Evolutionary conservation across 495 filamentous ascomycete species (phyloP), one percentile per base, ranked within the genome.

Genomic region (Podospora bellae-mahoneyi): DNA sequence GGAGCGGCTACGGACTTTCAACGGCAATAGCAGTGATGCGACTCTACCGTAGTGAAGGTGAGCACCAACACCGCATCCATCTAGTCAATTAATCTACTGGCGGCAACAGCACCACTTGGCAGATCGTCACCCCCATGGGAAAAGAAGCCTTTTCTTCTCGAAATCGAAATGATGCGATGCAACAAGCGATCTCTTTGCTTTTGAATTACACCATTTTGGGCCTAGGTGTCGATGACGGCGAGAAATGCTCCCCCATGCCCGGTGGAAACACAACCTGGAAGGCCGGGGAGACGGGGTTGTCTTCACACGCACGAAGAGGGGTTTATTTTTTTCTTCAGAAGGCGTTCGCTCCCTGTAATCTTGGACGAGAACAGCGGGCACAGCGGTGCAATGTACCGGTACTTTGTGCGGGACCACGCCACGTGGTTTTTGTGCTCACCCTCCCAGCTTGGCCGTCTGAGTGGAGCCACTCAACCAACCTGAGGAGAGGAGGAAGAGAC

Each of bases 341-440:
- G 55, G n/a, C n/a, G 55, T 58, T 58, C 6, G 55, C n/a, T 19
- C 55, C 55, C 19, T 58, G 55, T 58, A 58, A 26, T 58, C 6
- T 58, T 32, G 59, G 23, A n/a, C 19, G 59, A 32, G 27, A 61
- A 60, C n/a, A 18, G 10, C 54, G 7, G 15, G 4, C 23, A 58
- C n/a, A 58, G 55, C 55, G n/a, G 55, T 19, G n/a, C 55, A 6
- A 62, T 28, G 61, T 63, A 63, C 61, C 19, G 32, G 32, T 63
- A 63, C 61, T 63, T 48, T 32, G 60, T 56, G 60, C 60, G 60
- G 60, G 60, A 62, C 61, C 19, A 32, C 61, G 61, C 61, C 61
- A 63, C 61, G 61, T 63, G 61, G 61, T 19, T 48, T 63, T 48
- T 23, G 15, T 63, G 28, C 34, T 63, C 30, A 44, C 39, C 39